phyloP scores from a whole-genome alignment of 108 stramenopile species.

The Nannochloropsis gaditana region DNA sequence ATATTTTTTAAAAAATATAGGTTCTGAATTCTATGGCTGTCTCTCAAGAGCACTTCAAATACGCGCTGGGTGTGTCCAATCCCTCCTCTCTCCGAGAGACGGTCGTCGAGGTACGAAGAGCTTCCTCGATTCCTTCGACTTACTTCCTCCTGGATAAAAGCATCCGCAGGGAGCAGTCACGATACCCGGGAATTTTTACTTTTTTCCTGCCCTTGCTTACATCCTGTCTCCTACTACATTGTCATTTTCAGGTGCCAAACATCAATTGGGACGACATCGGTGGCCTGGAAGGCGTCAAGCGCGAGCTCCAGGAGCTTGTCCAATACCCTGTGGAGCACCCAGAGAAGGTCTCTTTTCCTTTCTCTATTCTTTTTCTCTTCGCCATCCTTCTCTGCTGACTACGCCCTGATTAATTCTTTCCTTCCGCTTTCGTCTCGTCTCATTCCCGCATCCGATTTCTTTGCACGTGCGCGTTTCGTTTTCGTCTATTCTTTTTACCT shows the following conservation, averaged over 20 bases:
- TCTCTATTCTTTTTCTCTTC: neutral
- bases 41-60: slow-evolving; percentile 32
- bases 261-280: slow-evolving; percentile 98
- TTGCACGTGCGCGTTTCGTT: neutral
- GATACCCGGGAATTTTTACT: neutral
- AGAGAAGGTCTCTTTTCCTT: slow-evolving; percentile 61
- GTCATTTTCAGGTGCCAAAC: slow-evolving; percentile 96
- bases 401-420: neutral
- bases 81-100: slow-evolving; percentile 95
- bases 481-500: neutral
- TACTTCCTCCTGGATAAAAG: neutral
- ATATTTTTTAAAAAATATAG: neutral
- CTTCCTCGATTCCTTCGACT: neutral
- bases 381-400: neutral
- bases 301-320: slow-evolving; percentile 98
- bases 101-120: slow-evolving; percentile 34
- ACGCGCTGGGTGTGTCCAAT: slow-evolving; percentile 90
- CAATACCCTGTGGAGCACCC: slow-evolving; percentile 99
- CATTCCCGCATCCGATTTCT: neutral
- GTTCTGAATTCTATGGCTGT: neutral
- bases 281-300: slow-evolving; percentile 76
- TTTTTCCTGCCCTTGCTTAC: neutral
- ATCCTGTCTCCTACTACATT: slow-evolving; percentile 20
- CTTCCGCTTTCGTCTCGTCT: neutral
- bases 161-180: neutral